phyloP scores from a whole-genome alignment of 495 filamentous ascomycete genomes.

The Haplographium delicatum region DNA sequence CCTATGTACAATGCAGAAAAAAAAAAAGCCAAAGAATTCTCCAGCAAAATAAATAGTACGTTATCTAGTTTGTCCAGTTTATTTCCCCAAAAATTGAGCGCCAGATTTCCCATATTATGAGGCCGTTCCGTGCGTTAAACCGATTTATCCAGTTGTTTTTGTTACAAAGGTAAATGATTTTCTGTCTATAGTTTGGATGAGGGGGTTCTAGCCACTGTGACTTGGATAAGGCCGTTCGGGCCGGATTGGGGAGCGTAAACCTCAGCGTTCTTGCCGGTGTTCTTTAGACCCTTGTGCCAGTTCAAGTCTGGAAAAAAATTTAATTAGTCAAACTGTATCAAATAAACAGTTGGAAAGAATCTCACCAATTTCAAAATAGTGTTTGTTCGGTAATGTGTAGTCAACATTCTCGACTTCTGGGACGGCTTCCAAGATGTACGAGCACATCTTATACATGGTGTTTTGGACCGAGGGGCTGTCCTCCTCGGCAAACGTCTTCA shows the following conservation, averaged over 20 bases:
- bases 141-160: too few relatives aligned
- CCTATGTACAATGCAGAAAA: slow-evolving; percentile 11
- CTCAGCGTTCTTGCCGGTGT: slow-evolving; percentile 93
- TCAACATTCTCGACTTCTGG: slow-evolving; percentile 67
- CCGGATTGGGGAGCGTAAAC: slow-evolving; percentile 90
- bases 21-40: neutral
- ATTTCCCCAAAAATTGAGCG: too few relatives aligned
- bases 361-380: slow-evolving; percentile 97
- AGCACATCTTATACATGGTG: slow-evolving; percentile 98
- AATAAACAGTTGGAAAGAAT: too few relatives aligned
- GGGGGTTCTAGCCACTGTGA: slow-evolving; percentile 68
- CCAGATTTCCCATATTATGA: too few relatives aligned
- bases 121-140: too few relatives aligned
- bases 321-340: too few relatives aligned
- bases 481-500: slow-evolving; percentile 90
- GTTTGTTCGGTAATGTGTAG: slow-evolving; percentile 92
- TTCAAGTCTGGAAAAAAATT: slow-evolving; percentile 67
- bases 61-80: too few relatives aligned
- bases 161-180: too few relatives aligned
- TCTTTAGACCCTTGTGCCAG: slow-evolving; percentile 97
- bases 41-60: neutral
- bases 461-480: slow-evolving; percentile 89
- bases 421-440: slow-evolving; percentile 74
- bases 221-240: slow-evolving; percentile 94
- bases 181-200: slow-evolving; percentile 22